Percentiles rank a stretch among this genome's conserved stretches.
These are phyloP conservation scores for Dittrichia graveolens DNA, from an alignment of 129 eudicot genomes.

Conservation along the genomic window DNA sequence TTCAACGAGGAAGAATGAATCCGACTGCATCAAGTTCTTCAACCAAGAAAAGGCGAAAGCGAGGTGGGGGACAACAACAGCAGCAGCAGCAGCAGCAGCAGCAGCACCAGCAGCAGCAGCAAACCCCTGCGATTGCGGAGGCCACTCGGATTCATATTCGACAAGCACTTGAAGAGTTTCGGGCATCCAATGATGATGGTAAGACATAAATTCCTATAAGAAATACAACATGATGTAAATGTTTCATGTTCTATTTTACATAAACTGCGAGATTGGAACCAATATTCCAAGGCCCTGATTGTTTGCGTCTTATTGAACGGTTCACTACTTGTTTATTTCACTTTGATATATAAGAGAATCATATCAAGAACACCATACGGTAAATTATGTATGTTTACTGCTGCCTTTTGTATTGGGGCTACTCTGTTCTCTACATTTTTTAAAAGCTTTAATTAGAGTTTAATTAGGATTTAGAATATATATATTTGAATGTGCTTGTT, in stretches of 20 bases:
- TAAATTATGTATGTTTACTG: background rate
- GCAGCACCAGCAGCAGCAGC: slow-evolving; percentile 13
- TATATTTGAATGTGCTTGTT: background rate
- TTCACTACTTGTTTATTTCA: background rate
- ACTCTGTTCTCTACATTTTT: background rate
- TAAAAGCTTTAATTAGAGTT: background rate
- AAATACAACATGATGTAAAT: background rate
- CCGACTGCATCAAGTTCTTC: slow-evolving; percentile 12
- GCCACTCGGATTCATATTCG: slow-evolving; percentile 54
- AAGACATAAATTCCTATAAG: background rate
- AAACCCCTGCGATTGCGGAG: slow-evolving; percentile 34
- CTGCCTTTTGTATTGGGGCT: background rate
- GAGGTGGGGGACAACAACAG: slow-evolving; percentile 27
- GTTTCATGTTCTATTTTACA: slow-evolving; percentile 2
- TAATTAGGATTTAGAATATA: background rate
- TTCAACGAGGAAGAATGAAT: slow-evolving; percentile 26
- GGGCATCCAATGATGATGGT: slow-evolving; percentile 50
- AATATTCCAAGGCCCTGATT: background rate
- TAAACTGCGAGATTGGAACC: background rate
- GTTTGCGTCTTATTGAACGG: background rate
- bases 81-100: background rate
- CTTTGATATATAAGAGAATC: background rate
- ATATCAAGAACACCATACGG: background rate
- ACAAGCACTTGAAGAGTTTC: slow-evolving; percentile 51
- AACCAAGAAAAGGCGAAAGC: slow-evolving; percentile 40